Evolutionary conservation across 2,329 filamentous ascomycete genomes (phyloP), one percentile per base, ranked within the genome.

Genomic region (Colletotrichum euphorbiae): DNA sequence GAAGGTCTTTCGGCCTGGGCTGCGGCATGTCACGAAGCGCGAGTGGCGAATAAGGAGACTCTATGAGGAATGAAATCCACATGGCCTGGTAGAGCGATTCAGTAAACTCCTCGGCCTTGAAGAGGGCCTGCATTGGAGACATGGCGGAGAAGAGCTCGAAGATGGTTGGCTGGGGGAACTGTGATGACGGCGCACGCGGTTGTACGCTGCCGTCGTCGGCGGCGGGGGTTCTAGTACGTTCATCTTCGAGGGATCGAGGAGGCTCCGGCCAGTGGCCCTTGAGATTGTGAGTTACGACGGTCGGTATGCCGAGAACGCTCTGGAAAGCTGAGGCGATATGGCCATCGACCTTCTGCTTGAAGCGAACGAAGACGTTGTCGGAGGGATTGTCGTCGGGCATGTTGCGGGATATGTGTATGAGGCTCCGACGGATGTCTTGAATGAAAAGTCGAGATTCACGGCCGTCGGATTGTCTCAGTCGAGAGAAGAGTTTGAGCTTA

Each of bases 1-100:
- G 79, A 1, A 80, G 76, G 69, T 84, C 84, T 7, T 74, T 78
- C 0, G 85, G 85, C 0, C 78, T 72, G 2, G 86, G 86, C 68
- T 82, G 84, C 7, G 77, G 80, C 7, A 87, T 78, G 64, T 80
- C 73, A 51, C 78, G 78, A 17, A 88, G 81, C 42, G 76, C 78
- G 15, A 80, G 73, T 6, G 83, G 83, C 11, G 81, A 84, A 74
- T 84, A 85, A 2, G 79, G 76, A 15, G 82, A 83, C 51, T 75
- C 73, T 15, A 73, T 68, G 50, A 77, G 72, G 75, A 82, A 83
- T 15, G 73, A 72, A 51, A 77, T 73, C 71, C 81, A 77, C 48
- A 65, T 54, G 28, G 70, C 48, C 40, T 62, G 54, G 13, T 71
- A 69, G 6, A 69, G 62, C n/a, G 62, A 69, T 31, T 71, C 69